Conservation (phyloP, 148 eudicot species). For the Limonium bicolor region DNA sequence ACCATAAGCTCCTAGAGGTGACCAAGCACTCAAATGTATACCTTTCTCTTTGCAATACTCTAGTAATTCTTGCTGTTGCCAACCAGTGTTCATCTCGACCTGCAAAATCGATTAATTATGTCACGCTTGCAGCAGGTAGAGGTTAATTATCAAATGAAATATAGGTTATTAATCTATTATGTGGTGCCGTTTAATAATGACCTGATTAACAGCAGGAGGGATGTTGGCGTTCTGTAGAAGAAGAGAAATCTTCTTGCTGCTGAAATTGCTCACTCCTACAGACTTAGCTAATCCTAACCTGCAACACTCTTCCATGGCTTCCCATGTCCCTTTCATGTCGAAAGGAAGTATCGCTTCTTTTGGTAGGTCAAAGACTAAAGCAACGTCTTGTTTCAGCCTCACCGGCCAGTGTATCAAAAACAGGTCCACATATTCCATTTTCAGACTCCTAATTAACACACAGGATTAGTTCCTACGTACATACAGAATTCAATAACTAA, state of each 20-base stretch:
- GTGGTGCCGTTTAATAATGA: not conserved
- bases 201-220: slow-evolving; percentile 17
- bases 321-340: slow-evolving; percentile 18
- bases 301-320: slow-evolving; percentile 14
- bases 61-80: slow-evolving; percentile 20
- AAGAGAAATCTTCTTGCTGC: slow-evolving; percentile 3
- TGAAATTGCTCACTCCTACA: slow-evolving; percentile 15
- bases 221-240: slow-evolving; percentile 4
- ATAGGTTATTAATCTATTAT: not conserved
- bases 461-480: slow-evolving; percentile 18
- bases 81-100: slow-evolving; percentile 20
- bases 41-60: slow-evolving; percentile 15
- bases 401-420: slow-evolving; percentile 65
- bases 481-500: too few species aligned
- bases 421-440: slow-evolving; percentile 51
- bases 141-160: not conserved
- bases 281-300: slow-evolving; percentile 11
- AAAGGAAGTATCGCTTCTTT: slow-evolving; percentile 12
- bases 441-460: slow-evolving; percentile 60
- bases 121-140: not conserved
- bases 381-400: slow-evolving; percentile 20
- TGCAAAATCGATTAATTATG: slow-evolving; percentile 1
- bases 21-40: slow-evolving; percentile 10
- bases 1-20: slow-evolving; percentile 14
- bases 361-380: too few species aligned